These are phyloP conservation scores for Gynostemma pentaphyllum DNA, from an alignment of 306 rosid species.

Conservation along the genomic window DNA sequence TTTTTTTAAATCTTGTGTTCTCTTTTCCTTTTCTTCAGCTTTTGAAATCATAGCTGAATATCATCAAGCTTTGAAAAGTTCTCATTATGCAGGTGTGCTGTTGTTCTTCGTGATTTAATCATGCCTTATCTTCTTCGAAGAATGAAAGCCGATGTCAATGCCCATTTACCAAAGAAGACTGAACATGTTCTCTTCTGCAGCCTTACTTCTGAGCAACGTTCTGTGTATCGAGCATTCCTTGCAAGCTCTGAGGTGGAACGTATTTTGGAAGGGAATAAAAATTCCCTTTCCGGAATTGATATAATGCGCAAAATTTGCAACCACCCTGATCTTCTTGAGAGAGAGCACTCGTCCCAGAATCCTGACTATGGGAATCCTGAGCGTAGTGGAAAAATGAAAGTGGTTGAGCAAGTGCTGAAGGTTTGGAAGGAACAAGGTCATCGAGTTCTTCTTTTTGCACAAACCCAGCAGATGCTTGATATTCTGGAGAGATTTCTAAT, in stretches of 20 bases:
- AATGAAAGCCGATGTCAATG: slow-evolving; percentile 94
- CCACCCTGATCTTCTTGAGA: slow-evolving; percentile 97
- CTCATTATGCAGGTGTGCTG: slow-evolving; percentile 72
- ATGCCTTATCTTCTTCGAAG: slow-evolving; percentile 98
- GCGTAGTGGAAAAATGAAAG: slow-evolving; percentile 95
- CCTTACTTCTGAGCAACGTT: slow-evolving; percentile 72
- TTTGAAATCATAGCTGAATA: neutral
- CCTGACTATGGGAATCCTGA: slow-evolving; percentile 95
- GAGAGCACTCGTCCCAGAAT: slow-evolving; percentile 64
- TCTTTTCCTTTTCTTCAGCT: neutral
- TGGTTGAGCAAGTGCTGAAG: slow-evolving; percentile 82
- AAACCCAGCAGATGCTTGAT: slow-evolving; percentile 95
- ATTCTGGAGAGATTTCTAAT: slow-evolving; percentile 63
- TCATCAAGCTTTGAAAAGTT: slow-evolving; percentile 6
- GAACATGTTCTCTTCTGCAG: slow-evolving; percentile 98
- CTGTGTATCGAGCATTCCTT: slow-evolving; percentile 88
- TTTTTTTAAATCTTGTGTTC: neutral
- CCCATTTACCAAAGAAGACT: slow-evolving; percentile 87
- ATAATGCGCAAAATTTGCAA: slow-evolving; percentile 96
- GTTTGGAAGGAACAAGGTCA: slow-evolving; percentile 98
- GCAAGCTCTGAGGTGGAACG: slow-evolving; percentile 97
- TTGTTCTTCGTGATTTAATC: slow-evolving; percentile 85
- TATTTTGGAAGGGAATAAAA: slow-evolving; percentile 71
- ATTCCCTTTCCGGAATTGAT: slow-evolving; percentile 91
- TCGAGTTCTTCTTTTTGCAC: slow-evolving; percentile 85